These are phyloP conservation scores for Rhizophora mangle DNA, from an alignment of 345 rosid species.

Conservation along the genomic window DNA sequence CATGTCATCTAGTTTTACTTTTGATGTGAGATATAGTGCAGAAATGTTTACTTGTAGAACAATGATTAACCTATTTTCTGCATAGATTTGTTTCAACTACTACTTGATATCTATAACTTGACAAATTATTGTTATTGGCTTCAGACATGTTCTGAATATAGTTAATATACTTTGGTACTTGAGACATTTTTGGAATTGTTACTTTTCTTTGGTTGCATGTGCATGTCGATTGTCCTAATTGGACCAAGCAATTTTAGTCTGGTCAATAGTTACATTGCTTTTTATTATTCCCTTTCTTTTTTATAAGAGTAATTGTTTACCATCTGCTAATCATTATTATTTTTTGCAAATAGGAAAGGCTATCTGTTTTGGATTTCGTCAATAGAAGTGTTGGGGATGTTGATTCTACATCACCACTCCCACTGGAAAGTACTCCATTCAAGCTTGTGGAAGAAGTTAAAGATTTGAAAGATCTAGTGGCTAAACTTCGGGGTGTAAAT, in stretches of 20 bases:
- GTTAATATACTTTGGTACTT: too few species aligned
- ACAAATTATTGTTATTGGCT: too few species aligned
- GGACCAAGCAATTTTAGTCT: too few species aligned
- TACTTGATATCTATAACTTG: too few species aligned
- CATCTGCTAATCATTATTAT: background rate
- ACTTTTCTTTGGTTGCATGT: background rate
- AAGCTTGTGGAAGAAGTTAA: constrained; percentile 72
- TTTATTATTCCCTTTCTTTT: background rate
- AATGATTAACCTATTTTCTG: too few species aligned
- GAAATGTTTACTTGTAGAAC: too few species aligned
- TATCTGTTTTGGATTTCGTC: constrained; percentile 67
- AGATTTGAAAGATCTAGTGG: constrained; percentile 72
- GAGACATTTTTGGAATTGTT: background rate
- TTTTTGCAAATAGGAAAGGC: constrained; percentile 51
- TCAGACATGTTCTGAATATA: too few species aligned
- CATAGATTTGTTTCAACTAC: too few species aligned
- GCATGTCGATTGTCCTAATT: background rate
- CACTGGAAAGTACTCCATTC: constrained; percentile 59
- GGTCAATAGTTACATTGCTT: background rate
- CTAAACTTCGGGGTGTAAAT: constrained; percentile 49
- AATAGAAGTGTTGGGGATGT: constrained; percentile 40
- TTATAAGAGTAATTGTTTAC: background rate
- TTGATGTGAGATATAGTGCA: too few species aligned
- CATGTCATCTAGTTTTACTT: too few species aligned
- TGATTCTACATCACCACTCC: constrained; percentile 44